Conservation (phyloP, 1,139 yeast species). For the Yamadazyma triangularis region DNA sequence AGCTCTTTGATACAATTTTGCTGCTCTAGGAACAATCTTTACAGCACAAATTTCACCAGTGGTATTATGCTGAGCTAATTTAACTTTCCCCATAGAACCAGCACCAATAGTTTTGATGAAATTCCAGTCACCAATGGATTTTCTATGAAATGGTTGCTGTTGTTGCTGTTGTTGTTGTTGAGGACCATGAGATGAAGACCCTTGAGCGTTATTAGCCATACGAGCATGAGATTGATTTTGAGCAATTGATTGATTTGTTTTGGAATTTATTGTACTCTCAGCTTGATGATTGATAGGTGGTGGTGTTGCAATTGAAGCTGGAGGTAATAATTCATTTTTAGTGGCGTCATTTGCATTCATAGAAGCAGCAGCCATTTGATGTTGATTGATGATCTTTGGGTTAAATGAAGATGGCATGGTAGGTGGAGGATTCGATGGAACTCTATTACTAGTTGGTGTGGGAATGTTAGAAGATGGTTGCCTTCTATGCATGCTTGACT, state of each 20-base stretch:
- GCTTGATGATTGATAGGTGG: slow-evolving; percentile 13
- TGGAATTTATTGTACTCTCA: slow-evolving; percentile 9
- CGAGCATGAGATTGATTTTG: slow-evolving; percentile 3
- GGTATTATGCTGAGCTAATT: slow-evolving; percentile 78
- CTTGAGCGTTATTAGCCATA: not conserved
- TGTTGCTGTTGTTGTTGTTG: slow-evolving; percentile 12
- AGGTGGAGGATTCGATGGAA: slow-evolving; percentile 1
- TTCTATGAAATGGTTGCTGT: slow-evolving; percentile 65
- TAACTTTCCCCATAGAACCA: slow-evolving; percentile 98
- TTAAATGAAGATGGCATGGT: slow-evolving; percentile 6
- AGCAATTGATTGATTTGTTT: slow-evolving; percentile 1
- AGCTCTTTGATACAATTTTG: slow-evolving; percentile 71
- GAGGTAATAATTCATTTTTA: slow-evolving; percentile 18
- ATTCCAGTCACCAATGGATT: slow-evolving; percentile 95
- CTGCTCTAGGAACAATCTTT: slow-evolving; percentile 77
- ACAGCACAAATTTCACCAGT: slow-evolving; percentile 86
- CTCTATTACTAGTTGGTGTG: slow-evolving; percentile 2
- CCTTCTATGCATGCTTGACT: slow-evolving; percentile 12
- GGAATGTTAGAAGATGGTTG: slow-evolving; percentile 9
- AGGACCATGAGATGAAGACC: slow-evolving; percentile 6
- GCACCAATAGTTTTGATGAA: slow-evolving; percentile 95
- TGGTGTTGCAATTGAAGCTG: slow-evolving; percentile 16
- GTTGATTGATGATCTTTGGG: slow-evolving; percentile 10
- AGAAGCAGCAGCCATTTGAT: slow-evolving; percentile 4
- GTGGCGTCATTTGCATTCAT: not conserved